These are phyloP conservation scores for Madurella fahalii DNA, from an alignment of 2,329 filamentous ascomycete species.

Conservation along the genomic window DNA sequence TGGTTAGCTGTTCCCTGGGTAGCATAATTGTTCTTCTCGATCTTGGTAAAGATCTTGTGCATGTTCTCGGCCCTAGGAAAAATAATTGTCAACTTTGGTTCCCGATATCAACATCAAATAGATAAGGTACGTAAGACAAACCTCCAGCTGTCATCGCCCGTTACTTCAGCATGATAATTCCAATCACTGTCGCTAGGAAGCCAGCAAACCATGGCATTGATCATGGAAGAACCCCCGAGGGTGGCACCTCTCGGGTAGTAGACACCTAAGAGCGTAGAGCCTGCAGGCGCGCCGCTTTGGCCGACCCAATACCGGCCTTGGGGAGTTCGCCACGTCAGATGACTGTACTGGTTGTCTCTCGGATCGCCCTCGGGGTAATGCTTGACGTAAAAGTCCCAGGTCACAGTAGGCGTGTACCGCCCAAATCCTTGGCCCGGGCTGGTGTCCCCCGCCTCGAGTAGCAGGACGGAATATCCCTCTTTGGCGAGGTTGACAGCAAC, in stretches of 20 bases:
- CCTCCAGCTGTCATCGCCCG: slow-evolving; percentile 28
- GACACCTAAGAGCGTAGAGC: slow-evolving; percentile 30
- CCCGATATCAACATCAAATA: not conserved
- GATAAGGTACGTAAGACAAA: not conserved
- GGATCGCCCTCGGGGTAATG: slow-evolving; percentile 46
- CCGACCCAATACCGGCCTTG: slow-evolving; percentile 32
- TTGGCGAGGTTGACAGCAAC: slow-evolving; percentile 48
- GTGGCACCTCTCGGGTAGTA: slow-evolving; percentile 33
- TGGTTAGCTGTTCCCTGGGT: slow-evolving; percentile 20
- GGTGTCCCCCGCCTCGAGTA: slow-evolving; percentile 52
- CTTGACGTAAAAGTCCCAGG: slow-evolving; percentile 54
- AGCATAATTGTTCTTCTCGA: slow-evolving; percentile 28
- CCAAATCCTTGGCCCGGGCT: slow-evolving; percentile 43
- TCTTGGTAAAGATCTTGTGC: slow-evolving; percentile 23
- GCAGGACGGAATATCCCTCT: slow-evolving; percentile 49
- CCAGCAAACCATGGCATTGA: slow-evolving; percentile 30
- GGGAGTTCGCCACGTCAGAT: slow-evolving; percentile 33
- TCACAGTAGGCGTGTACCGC: slow-evolving; percentile 44
- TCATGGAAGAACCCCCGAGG: slow-evolving; percentile 31
- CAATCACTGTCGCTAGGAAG: slow-evolving; percentile 29
- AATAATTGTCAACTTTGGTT: not conserved
- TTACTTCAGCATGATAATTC: slow-evolving; percentile 28
- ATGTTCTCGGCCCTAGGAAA: slow-evolving; percentile 25
- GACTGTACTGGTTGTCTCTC: slow-evolving; percentile 45
- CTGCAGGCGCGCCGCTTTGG: slow-evolving; percentile 26